Evolutionary conservation across 805 yeast species (phyloP), one percentile per base, ranked within the genome.

Genomic region (Millerago galiae): DNA sequence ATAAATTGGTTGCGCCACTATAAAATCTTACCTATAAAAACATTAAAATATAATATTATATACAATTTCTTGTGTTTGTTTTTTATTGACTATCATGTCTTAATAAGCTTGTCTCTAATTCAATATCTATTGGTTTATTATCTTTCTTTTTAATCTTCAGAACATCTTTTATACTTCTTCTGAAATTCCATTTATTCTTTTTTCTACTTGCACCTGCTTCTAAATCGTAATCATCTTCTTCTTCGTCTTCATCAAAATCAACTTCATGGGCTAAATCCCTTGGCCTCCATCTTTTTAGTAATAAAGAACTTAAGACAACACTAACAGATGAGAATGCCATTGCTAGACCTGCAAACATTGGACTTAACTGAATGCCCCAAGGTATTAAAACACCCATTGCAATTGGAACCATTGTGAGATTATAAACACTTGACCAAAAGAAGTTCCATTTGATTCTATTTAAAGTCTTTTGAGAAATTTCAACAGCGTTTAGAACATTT

Each of bases 311-410:
- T 36, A 82, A 54, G 24, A 93, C 90, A 17, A 91, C 98, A 53
- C 95, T 84, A 2, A 88, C 81, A 1, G 96, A 86, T 50, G 96
- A 86, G 54, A 88, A 71, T 1, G 96, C 95, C 98, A 93, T 93
- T 1, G 96, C 84, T 12, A 81, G 75, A 34, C 93, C 88, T 1
- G 98, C 98, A 57, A 87, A 76, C 59, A 87, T 80, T 3, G 98
- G 99, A 40, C 87, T 86, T 51, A 90, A 65, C 41, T 83, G 75
- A 38, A 87, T 70, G 30, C 84, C 81, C 64, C 82, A 79, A 2
- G 95, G 95, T 38, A 80, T 73, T 42, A 91, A 69, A n/a, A 83
- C 74, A 1, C 97, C 97, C 81, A 95, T 91, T 0, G 98, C 96
- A 51, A 91, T 74, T 2, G 98, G 99, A 29, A 91, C 71, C 82